A percentile compares a stretch with the other conserved stretches of the same genome.
phyloP scores from a whole-genome alignment of 225 moss, liverwort and hornwort species.

The Pseudoscleropodium purum region DNA sequence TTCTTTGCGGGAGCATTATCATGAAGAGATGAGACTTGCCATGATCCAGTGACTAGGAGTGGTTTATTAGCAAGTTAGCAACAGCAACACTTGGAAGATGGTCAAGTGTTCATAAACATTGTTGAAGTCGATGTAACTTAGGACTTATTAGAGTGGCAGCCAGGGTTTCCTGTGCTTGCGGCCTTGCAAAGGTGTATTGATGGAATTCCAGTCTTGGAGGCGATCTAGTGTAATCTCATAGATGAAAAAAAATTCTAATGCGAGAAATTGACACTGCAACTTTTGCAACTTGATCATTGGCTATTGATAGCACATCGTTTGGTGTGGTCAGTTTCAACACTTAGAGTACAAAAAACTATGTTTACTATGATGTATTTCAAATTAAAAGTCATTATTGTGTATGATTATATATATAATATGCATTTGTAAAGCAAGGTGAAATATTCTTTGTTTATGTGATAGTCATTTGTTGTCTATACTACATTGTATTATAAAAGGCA shows the following conservation, averaged over 20 bases:
- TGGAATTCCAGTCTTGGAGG: background rate
- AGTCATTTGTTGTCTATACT: background rate
- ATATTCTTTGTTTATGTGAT: background rate
- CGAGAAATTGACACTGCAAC: background rate
- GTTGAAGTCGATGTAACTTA: background rate
- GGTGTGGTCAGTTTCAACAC: background rate
- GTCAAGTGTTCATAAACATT: background rate
- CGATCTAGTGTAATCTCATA: background rate
- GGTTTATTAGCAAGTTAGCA: background rate
- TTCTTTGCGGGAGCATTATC: constrained; percentile 15
- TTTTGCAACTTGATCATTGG: background rate
- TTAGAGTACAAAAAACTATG: background rate
- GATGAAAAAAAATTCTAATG: background rate
- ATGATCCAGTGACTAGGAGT: background rate
- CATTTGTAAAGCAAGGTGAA: background rate
- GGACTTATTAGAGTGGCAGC: background rate
- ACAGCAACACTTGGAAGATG: background rate
- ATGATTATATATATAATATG: background rate
- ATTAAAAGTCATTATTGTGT: too few relatives aligned
- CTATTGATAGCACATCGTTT: background rate
- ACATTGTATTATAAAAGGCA: background rate
- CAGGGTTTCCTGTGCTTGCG: background rate
- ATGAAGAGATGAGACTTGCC: background rate
- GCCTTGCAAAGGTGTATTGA: background rate
- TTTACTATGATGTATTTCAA: background rate